phyloP scores from a whole-genome alignment of 139 green algal genomes.

The Diplosphaera chodatii region DNA sequence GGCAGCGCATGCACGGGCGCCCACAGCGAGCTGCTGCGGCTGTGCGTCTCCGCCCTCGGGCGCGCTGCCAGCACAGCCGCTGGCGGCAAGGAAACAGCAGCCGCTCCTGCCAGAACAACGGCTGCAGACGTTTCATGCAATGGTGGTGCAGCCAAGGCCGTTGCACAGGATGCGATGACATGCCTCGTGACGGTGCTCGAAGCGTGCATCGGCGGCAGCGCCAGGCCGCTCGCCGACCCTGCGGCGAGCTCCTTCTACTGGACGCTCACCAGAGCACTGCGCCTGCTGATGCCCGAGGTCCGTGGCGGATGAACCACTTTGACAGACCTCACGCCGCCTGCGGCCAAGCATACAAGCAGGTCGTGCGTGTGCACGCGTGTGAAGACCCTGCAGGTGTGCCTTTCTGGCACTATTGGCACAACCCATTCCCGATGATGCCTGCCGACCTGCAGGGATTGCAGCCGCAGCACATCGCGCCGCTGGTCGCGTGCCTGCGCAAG shows the following conservation, averaged over 20 bases:
- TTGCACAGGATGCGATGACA: neutral
- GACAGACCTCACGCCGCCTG: too few relatives aligned
- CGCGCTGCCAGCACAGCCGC: neutral
- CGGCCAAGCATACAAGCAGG: too few relatives aligned
- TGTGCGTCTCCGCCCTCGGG: neutral
- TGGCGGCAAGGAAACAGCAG: neutral
- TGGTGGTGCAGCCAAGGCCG: neutral
- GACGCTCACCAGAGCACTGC: neutral
- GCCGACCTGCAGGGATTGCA: neutral
- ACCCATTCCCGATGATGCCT: too few relatives aligned
- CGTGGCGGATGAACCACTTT: too few relatives aligned
- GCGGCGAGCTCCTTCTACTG: neutral
- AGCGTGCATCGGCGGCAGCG: neutral
- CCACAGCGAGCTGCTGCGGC: neutral
- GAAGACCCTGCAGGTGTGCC: too few relatives aligned
- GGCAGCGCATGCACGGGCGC: too few relatives aligned
- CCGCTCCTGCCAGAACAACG: too few relatives aligned
- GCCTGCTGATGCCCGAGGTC: neutral
- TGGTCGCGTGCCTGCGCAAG: neutral
- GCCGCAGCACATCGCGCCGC: neutral
- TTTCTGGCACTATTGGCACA: too few relatives aligned
- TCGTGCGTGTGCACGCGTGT: too few relatives aligned
- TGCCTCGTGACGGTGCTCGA: neutral
- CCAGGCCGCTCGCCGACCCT: neutral
- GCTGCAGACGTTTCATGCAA: too few relatives aligned